phyloP scores from a whole-genome alignment of 441 rosid genomes.

The Pelargonium myrrhifolium region DNA sequence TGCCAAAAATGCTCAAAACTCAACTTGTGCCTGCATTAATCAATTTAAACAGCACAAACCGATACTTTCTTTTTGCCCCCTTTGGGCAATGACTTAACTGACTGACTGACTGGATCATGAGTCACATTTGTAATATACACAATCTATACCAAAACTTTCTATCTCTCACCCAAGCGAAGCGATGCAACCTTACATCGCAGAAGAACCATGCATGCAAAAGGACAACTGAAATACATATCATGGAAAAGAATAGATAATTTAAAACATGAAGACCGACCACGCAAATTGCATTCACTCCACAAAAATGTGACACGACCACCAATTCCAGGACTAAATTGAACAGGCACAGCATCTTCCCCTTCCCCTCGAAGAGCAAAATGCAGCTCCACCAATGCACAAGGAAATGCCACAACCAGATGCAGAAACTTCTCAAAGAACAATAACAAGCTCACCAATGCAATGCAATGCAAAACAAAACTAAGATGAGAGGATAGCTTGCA shows the following conservation, averaged over 20 bases:
- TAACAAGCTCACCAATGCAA: conserved; percentile 2
- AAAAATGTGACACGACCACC: no score
- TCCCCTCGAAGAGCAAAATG: no score
- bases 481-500: conserved; percentile 82
- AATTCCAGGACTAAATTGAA: no score
- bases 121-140: conserved; percentile 1
- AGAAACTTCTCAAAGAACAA: neutral
- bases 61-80: neutral
- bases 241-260: neutral
- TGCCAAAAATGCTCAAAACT: neutral
- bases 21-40: no score
- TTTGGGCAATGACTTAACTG: neutral
- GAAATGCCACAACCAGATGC: no score
- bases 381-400: neutral
- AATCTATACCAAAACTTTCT: conserved; percentile 4
- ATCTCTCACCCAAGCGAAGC: neutral
- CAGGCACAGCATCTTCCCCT: no score
- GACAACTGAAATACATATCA: neutral
- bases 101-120: neutral
- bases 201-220: conserved; percentile 3
- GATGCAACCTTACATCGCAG: neutral
- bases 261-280: neutral
- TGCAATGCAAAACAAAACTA: conserved; percentile 16
- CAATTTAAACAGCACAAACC: conserved; percentile 1
- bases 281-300: neutral